phyloP scores from a whole-genome alignment of 129 eudicot genomes.

The Flaveria robusta region DNA sequence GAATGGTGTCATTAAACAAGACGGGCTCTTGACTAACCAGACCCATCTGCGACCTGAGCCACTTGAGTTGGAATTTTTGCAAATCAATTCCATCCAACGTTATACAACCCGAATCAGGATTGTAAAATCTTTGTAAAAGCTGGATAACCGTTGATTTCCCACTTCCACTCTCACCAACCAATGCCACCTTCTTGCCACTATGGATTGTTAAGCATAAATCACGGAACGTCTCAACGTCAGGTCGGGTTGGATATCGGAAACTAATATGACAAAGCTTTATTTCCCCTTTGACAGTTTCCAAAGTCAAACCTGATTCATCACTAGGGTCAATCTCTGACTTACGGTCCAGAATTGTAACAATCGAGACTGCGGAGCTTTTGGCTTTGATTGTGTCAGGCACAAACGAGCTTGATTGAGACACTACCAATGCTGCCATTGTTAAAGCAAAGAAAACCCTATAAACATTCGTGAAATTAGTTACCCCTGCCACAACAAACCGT shows the following conservation, averaged over 20 bases:
- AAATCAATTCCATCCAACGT: slow-evolving; percentile 64
- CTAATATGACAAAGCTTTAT: slow-evolving; percentile 57
- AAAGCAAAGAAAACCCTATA: slow-evolving; percentile 82
- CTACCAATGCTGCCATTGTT: slow-evolving; percentile 65
- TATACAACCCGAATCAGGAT: slow-evolving; percentile 57
- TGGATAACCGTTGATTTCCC: slow-evolving; percentile 74
- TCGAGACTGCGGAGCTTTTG: slow-evolving; percentile 57
- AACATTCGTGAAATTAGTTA: slow-evolving; percentile 52
- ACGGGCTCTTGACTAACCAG: slow-evolving; percentile 71
- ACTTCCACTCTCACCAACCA: slow-evolving; percentile 77
- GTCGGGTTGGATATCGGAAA: slow-evolving; percentile 76
- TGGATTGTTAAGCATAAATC: slow-evolving; percentile 63
- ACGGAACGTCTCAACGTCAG: slow-evolving; percentile 61
- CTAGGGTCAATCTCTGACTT: slow-evolving; percentile 72
- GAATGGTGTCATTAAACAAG: slow-evolving; percentile 63
- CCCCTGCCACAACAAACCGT: slow-evolving; percentile 56
- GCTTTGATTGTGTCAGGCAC: slow-evolving; percentile 75
- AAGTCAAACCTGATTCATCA: slow-evolving; percentile 58
- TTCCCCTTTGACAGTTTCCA: slow-evolving; percentile 63
- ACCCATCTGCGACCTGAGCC: slow-evolving; percentile 82
- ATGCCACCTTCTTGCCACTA: slow-evolving; percentile 73
- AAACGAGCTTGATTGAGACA: slow-evolving; percentile 72
- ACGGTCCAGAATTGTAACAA: slow-evolving; percentile 63
- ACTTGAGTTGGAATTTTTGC: slow-evolving; percentile 51
- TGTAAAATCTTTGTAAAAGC: slow-evolving; percentile 67